Evolutionary conservation across 1,284 basidiomycete genomes (phyloP), one percentile per base, ranked within the genome.

Genomic region (Paramarasmius palmivorus): DNA sequence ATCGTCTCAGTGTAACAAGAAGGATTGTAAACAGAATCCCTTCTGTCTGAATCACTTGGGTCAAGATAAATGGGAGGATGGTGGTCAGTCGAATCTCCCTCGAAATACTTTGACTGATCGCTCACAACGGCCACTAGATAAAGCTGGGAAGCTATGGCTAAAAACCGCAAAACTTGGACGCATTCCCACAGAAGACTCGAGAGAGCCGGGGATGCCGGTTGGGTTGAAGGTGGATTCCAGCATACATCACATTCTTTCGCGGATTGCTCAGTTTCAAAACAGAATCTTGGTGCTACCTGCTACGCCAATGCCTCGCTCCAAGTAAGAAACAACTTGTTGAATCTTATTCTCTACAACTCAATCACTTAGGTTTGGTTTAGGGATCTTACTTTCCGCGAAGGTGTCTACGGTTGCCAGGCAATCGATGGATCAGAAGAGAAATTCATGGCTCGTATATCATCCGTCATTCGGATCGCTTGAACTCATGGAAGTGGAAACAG

Each of bases 271-370:
- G 48, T 20, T 29, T 54, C 29, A 22, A 14, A 7, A 15, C 60
- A 93, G 87, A 97, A 97, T 66, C 81, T 96, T 15, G 94, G 94
- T 12, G 94, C 94, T 12, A 96, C 94, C 3, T 94, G 93, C 65
- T 95, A 95, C 60, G 93, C 92, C 49, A 96, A 96, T 68, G 92
- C 93, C 4, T 95, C 90, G 59, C 76, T 96, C 39, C 94, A 97
- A 73, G 90, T 88, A 35, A 82, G 84, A 64, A 69, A 73, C 10
- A 15, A 29, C 45, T 14, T 29, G 2, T 22, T 54, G 25, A 50
- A 46, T 17, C 40, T 41, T 45, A 51, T 52, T 10, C 49, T 4
- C 25, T 29, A 4, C n/a, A 22, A 29, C 25, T 29, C 9, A 32
- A 29, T 32, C 15, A 12, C 44, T 10, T 57, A 86, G 82, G 82